phyloP scores from a whole-genome alignment of 371 early-diverging fungal species.

The Coemansia sp. region DNA sequence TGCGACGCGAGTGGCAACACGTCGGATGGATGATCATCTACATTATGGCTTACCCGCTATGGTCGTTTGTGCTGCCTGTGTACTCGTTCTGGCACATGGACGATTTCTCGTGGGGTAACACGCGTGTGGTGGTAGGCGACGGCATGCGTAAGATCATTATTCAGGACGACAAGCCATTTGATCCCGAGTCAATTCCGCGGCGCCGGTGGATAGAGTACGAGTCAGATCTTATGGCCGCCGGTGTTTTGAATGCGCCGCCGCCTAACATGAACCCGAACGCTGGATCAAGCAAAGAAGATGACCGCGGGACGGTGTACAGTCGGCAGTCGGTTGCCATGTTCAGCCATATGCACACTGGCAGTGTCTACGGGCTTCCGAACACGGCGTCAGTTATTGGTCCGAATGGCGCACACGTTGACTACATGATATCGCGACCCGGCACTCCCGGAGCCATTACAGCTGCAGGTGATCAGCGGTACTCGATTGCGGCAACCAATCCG shows the following conservation, averaged over 20 bases:
- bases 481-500: conserved; percentile 9
- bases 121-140: conserved; percentile 84
- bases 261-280: conserved; percentile 51
- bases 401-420: conserved; percentile 3
- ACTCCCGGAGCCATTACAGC: conserved; percentile 11
- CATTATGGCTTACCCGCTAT: conserved; percentile 77
- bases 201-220: conserved; percentile 90
- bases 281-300: conserved; percentile 31
- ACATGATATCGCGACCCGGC: conserved; percentile 18
- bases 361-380: conserved; percentile 14
- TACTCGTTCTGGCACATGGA: conserved; percentile 96
- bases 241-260: conserved; percentile 49
- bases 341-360: conserved; percentile 20
- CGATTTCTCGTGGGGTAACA: conserved; percentile 97
- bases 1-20: conserved; percentile 81
- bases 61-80: conserved; percentile 74
- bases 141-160: conserved; percentile 60
- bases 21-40: conserved; percentile 58
- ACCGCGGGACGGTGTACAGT: conserved; percentile 32
- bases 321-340: conserved; percentile 22
- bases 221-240: conserved; percentile 54
- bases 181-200: conserved; percentile 81
- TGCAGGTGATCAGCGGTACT: conserved; percentile 18
- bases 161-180: conserved; percentile 68
- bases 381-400: conserved; percentile 7